Evolutionary conservation across 2,329 filamentous ascomycete species (phyloP).

Genomic region (Davidsoniella virescens): DNA sequence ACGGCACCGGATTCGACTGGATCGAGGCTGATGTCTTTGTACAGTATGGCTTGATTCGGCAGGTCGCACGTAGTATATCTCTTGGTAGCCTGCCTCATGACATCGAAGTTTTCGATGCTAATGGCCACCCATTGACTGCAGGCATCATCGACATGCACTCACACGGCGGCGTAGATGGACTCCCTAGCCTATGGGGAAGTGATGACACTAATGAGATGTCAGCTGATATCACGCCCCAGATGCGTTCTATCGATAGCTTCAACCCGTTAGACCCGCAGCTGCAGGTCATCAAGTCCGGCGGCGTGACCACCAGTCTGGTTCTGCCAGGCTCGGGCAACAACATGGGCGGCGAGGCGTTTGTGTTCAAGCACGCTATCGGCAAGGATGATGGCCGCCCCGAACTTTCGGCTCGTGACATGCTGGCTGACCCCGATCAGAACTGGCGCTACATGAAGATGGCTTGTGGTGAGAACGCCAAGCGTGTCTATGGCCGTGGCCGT

Average conservation of each 20-base stretch:
- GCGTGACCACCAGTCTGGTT: conserved; percentile 52
- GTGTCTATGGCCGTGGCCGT: conserved; percentile 39
- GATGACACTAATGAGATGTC: conserved; percentile 49
- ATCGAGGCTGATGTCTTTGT: conserved; percentile 42
- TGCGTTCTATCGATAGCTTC: conserved; percentile 49
- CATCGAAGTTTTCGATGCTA: conserved; percentile 33
- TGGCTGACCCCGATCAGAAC: conserved; percentile 47
- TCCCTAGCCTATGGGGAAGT: conserved; percentile 38
- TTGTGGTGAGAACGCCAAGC: conserved; percentile 54
- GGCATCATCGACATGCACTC: conserved; percentile 61
- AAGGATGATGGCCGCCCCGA: conserved; percentile 42
- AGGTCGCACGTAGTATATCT: conserved; percentile 30
- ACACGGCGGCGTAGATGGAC: conserved; percentile 42
- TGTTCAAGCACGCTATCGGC: conserved; percentile 52
- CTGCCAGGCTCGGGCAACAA: conserved; percentile 57
- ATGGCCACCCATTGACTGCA: conserved; percentile 44
- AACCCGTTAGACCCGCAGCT: conserved; percentile 48
- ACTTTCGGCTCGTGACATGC: conserved; percentile 44
- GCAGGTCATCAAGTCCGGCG: conserved; percentile 53
- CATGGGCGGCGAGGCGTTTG: conserved; percentile 54
- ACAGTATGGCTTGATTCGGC: conserved; percentile 43
- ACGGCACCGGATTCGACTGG: conserved; percentile 46
- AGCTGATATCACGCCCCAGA: conserved; percentile 48
- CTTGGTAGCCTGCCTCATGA: background rate
- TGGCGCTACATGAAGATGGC: conserved; percentile 68